A percentile compares a stretch with the other conserved stretches of the same genome.
Conservation (phyloP, 2,329 filamentous ascomycete species). For the Aspergillus aculeatinus region DNA sequence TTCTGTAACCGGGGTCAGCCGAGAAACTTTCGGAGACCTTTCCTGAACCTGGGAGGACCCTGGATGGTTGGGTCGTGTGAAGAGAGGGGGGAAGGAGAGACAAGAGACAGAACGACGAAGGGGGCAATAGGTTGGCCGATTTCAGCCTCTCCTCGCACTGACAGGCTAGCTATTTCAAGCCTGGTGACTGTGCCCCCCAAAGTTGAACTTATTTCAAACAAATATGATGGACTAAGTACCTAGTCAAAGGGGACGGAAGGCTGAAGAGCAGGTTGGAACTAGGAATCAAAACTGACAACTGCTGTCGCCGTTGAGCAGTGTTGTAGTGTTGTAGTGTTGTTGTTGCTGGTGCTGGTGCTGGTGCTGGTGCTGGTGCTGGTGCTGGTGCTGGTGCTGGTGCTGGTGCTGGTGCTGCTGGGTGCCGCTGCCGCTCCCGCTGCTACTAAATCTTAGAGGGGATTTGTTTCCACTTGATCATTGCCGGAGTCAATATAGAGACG, state of each 20-base stretch:
- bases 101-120: too few relatives aligned
- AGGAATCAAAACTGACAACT: too few relatives aligned
- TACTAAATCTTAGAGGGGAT: not conserved
- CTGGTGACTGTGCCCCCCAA: not conserved
- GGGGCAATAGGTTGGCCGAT: not conserved
- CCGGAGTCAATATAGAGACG: not conserved
- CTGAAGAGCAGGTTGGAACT: not conserved
- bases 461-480: not conserved
- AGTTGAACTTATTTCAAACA: not conserved
- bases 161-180: not conserved
- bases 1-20: slow-evolving; percentile 23
- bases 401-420: not conserved
- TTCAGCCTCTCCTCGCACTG: not conserved
- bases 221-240: not conserved
- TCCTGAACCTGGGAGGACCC: slow-evolving; percentile 27
- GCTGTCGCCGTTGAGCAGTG: too few relatives aligned
- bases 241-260: not conserved
- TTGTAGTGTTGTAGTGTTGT: too few relatives aligned
- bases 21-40: slow-evolving; percentile 27
- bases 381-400: too few relatives aligned
- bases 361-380: too few relatives aligned
- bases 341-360: too few relatives aligned
- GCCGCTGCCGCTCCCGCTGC: not conserved
- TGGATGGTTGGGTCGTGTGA: slow-evolving; percentile 12
- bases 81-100: not conserved